Conservation (phyloP, 2,329 filamentous ascomycete species). For the Colletotrichum plurivorum region DNA sequence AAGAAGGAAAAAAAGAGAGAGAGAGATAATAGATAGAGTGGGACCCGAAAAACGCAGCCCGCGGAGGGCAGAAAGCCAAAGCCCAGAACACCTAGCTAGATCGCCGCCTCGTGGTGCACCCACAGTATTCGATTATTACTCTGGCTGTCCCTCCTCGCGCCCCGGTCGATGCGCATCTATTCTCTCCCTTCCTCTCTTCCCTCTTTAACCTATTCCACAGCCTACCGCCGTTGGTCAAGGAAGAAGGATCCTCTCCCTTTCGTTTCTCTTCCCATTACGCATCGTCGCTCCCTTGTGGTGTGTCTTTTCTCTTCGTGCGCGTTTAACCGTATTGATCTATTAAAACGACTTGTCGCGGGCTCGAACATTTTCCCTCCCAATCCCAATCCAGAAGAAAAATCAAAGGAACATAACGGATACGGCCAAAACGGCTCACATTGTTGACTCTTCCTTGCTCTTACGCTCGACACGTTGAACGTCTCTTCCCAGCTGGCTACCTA, state of each 20-base stretch:
- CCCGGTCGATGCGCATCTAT: background rate
- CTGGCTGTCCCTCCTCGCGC: slow-evolving; percentile 30
- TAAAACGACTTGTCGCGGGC: slow-evolving; percentile 33
- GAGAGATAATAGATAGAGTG: too few species aligned
- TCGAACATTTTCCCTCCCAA: slow-evolving; percentile 26
- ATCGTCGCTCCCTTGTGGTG: slow-evolving; percentile 30
- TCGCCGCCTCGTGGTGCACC: slow-evolving; percentile 24
- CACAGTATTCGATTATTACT: slow-evolving; percentile 33
- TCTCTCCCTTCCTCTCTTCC: slow-evolving; percentile 19
- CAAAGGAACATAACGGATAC: background rate
- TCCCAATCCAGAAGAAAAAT: slow-evolving; percentile 8
- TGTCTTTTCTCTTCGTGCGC: slow-evolving; percentile 30
- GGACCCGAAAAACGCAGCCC: too few species aligned
- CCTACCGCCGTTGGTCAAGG: slow-evolving; percentile 21
- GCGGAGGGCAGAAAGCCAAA: too few species aligned
- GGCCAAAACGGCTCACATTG: background rate
- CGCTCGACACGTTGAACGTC: slow-evolving; percentile 39
- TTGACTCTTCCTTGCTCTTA: background rate
- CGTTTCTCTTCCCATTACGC: slow-evolving; percentile 4
- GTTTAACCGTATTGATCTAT: slow-evolving; percentile 20
- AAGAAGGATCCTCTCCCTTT: slow-evolving; percentile 22
- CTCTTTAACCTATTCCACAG: slow-evolving; percentile 20
- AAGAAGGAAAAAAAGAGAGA: background rate
- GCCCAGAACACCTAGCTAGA: slow-evolving; percentile 1
- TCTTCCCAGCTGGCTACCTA: slow-evolving; percentile 32